These are phyloP conservation scores for Canavalia gladiata DNA, from an alignment of 306 rosid species.

Conservation along the genomic window DNA sequence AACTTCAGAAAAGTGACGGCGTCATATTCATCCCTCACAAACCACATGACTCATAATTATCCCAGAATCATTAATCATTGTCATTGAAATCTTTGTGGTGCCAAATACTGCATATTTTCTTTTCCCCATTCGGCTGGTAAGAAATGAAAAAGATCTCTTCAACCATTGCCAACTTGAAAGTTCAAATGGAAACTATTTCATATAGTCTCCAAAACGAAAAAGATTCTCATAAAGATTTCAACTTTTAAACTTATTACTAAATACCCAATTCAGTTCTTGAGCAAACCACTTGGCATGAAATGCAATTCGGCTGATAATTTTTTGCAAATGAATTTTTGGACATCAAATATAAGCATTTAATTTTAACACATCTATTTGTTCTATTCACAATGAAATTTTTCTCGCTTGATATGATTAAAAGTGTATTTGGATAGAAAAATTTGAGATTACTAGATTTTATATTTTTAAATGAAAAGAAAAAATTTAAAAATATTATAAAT, in stretches of 20 bases:
- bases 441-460: no score
- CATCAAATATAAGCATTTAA: no score
- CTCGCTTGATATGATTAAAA: background rate
- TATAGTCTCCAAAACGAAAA: background rate
- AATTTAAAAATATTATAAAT: no score
- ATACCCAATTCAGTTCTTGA: background rate
- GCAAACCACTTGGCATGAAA: background rate
- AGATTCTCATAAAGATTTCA: slow-evolving; percentile 33
- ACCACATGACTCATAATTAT: slow-evolving; percentile 16
- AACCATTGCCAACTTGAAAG: slow-evolving; percentile 43
- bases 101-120: slow-evolving; percentile 25
- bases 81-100: slow-evolving; percentile 42
- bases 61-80: background rate
- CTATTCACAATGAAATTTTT: background rate
- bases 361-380: background rate
- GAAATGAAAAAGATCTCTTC: background rate
- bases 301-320: no score
- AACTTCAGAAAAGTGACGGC: background rate
- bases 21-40: slow-evolving; percentile 19
- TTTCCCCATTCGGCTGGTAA: slow-evolving; percentile 7
- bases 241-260: background rate
- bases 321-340: background rate
- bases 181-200: slow-evolving; percentile 8
- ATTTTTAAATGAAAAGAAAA: no score
- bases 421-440: no score